These are phyloP conservation scores for Nakazawaea sp. DNA, from an alignment of 805 yeast species.

Conservation along the genomic window DNA sequence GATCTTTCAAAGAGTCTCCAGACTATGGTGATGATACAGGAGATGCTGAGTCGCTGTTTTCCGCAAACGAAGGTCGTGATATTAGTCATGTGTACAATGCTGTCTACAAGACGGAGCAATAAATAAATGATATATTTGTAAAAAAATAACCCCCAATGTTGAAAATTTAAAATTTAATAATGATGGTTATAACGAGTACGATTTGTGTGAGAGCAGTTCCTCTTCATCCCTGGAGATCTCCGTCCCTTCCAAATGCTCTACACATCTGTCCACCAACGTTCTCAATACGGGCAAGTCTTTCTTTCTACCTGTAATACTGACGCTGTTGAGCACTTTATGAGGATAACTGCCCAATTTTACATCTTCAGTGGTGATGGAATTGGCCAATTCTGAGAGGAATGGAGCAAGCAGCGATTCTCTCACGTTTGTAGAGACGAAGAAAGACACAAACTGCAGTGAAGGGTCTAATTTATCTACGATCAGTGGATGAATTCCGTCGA, in stretches of 20 bases:
- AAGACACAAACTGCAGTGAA: slow-evolving; percentile 32
- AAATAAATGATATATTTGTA: too few species aligned
- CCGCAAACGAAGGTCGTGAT: too few species aligned
- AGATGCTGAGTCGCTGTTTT: too few species aligned
- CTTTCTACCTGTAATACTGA: slow-evolving; percentile 63
- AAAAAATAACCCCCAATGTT: too few species aligned
- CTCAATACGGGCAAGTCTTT: slow-evolving; percentile 30
- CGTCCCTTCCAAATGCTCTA: slow-evolving; percentile 42
- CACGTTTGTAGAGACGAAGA: slow-evolving; percentile 52
- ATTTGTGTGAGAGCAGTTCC: slow-evolving; percentile 15
- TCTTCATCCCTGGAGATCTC: slow-evolving; percentile 58
- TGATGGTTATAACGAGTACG: too few species aligned
- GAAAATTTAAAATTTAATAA: too few species aligned
- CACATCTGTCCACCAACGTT: slow-evolving; percentile 38
- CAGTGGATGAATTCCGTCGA: slow-evolving; percentile 31
- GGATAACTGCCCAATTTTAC: slow-evolving; percentile 85
- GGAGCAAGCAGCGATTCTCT: slow-evolving; percentile 70
- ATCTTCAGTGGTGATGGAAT: slow-evolving; percentile 22
- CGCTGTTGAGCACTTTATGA: slow-evolving; percentile 62
- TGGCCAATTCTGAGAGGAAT: slow-evolving; percentile 46
- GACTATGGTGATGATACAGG: too few species aligned
- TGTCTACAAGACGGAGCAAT: too few species aligned
- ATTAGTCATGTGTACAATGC: too few species aligned
- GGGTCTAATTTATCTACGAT: slow-evolving; percentile 30
- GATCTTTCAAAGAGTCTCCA: not conserved